Percentiles rank a stretch among this genome's conserved stretches.
phyloP scores from a whole-genome alignment of 2,329 filamentous ascomycete species.

The Aspergillus thermomutatus region DNA sequence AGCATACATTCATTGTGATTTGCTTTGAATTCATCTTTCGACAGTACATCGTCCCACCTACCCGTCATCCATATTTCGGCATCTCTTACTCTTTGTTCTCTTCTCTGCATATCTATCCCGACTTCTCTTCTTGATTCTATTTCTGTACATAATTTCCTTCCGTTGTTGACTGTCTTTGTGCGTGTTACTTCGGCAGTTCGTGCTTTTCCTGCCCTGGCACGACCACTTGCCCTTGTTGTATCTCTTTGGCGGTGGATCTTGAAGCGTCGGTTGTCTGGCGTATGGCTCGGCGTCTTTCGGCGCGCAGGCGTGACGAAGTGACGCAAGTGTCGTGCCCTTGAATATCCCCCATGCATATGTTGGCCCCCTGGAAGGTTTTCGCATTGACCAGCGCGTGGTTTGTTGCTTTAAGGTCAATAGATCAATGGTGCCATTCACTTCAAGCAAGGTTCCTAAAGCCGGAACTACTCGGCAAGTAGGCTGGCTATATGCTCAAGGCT shows the following conservation, averaged over 20 bases:
- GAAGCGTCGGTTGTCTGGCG: constrained; percentile 1
- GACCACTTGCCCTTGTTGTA: constrained; percentile 4
- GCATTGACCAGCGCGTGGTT: neutral
- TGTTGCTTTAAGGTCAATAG: neutral
- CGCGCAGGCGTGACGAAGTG: constrained; percentile 23
- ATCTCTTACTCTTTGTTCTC: constrained; percentile 1
- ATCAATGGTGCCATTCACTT: neutral
- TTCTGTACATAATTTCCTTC: constrained; percentile 28
- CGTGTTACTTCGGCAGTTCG: constrained; percentile 14
- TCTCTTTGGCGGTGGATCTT: constrained; percentile 6
- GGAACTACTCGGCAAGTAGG: neutral
- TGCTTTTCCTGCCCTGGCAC: neutral
- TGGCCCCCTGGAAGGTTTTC: neutral
- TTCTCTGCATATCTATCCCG: constrained; percentile 1
- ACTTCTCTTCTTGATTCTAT: constrained; percentile 5
- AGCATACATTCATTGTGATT: neutral
- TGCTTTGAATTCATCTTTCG: constrained; percentile 3
- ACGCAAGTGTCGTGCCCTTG: constrained; percentile 9
- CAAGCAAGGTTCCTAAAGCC: neutral
- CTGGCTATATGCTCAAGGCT: neutral
- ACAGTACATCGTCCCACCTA: constrained; percentile 10
- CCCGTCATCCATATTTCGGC: constrained; percentile 5
- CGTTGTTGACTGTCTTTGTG: constrained; percentile 7
- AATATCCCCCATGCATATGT: constrained; percentile 10
- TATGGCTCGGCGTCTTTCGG: constrained; percentile 23